Evolutionary conservation across 768 basidiomycete genomes (phyloP).

Genomic region (Crassisporium funariophilum): DNA sequence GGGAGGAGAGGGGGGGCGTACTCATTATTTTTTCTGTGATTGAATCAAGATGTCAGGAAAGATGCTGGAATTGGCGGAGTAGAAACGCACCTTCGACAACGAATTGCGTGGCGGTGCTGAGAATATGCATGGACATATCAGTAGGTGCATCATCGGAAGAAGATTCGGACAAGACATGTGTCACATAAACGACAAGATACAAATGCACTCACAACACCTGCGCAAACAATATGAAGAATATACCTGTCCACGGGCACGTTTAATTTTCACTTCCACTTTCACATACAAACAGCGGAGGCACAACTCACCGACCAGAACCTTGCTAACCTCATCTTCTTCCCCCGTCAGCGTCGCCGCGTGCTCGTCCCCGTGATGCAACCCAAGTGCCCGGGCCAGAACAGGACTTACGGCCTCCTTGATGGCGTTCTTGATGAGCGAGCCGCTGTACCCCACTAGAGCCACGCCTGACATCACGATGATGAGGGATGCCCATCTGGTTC

Average conservation of each 20-base stretch:
- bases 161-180: constrained; percentile 15
- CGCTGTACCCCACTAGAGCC: constrained; percentile 83
- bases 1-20: constrained; percentile 9
- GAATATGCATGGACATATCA: constrained; percentile 14
- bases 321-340: constrained; percentile 65
- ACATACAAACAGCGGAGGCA: no score
- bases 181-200: background rate
- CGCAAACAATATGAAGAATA: constrained; percentile 90
- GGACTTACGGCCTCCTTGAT: constrained; percentile 47
- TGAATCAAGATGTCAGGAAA: constrained; percentile 9
- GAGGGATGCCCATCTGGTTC: constrained; percentile 89
- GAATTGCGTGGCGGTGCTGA: constrained; percentile 87
- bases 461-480: constrained; percentile 87
- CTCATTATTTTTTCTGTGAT: constrained; percentile 85
- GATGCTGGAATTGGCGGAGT: constrained; percentile 4
- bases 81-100: constrained; percentile 71
- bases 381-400: constrained; percentile 29
- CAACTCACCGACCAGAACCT: constrained; percentile 69
- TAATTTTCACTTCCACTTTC: constrained; percentile 14
- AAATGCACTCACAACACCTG: constrained; percentile 78
- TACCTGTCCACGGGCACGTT: constrained; percentile 50
- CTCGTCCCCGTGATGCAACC: constrained; percentile 27
- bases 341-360: constrained; percentile 42
- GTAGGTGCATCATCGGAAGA: constrained; percentile 20
- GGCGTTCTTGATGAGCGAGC: constrained; percentile 82